Conservation (phyloP, 345 rosid species). For the Eucalyptus marginata region DNA sequence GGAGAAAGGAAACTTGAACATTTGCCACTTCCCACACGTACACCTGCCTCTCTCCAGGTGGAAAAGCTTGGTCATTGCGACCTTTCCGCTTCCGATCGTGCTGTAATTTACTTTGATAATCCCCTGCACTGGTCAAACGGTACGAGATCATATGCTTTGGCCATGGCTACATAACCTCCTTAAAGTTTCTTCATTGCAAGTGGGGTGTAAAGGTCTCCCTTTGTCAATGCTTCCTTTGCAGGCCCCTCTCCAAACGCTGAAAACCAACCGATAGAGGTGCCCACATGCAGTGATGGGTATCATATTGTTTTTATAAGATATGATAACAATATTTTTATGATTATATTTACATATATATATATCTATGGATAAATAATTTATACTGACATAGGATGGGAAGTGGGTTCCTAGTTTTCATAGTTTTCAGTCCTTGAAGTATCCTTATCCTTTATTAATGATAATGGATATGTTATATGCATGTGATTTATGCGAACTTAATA, state of each 20-base stretch:
- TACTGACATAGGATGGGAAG: neutral
- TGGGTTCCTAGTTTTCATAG: neutral
- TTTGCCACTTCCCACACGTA: neutral
- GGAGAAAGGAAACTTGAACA: neutral
- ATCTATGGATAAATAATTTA: neutral
- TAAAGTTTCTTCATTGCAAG: neutral
- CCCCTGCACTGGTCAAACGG: neutral
- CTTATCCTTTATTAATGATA: neutral
- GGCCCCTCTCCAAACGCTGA: neutral
- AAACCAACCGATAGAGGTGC: neutral
- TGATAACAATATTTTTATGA: neutral
- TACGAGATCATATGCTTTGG: neutral
- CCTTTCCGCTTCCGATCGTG: neutral
- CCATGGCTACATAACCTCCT: neutral
- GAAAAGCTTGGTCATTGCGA: neutral
- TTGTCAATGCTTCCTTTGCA: neutral
- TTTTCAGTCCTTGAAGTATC: neutral
- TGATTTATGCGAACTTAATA: neutral
- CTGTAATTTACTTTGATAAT: neutral
- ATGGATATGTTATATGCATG: neutral
- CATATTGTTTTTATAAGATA: neutral
- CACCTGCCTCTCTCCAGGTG: neutral
- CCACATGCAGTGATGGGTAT: neutral
- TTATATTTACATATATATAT: neutral
- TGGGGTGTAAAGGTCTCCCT: neutral